Evolutionary conservation across 192 early-diverging fungal genomes (phyloP).

Genomic region (Spizellomyces punctatus): DNA sequence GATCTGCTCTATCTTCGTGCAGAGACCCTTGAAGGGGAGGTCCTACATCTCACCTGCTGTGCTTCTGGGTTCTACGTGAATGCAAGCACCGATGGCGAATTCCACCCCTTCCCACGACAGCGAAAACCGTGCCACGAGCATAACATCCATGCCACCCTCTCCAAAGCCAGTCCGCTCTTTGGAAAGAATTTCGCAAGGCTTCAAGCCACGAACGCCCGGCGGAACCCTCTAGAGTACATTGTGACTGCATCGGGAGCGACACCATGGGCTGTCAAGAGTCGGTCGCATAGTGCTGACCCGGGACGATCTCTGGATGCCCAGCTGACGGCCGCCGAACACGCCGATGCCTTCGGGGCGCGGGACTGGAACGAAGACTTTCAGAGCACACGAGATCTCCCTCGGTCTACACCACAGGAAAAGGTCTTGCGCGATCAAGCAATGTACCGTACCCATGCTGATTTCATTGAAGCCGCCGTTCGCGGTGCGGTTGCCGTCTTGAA

Average conservation of each 20-base stretch:
- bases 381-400: conserved; percentile 82
- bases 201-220: conserved; percentile 60
- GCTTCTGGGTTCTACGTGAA: conserved; percentile 89
- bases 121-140: conserved; percentile 29
- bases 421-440: conserved; percentile 84
- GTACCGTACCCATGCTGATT: conserved; percentile 85
- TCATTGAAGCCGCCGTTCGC: conserved; percentile 85
- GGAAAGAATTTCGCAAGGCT: conserved; percentile 65
- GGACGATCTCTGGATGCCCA: conserved; percentile 67
- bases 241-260: conserved; percentile 66
- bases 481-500: conserved; percentile 85
- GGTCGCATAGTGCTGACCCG: conserved; percentile 59
- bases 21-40: conserved; percentile 82
- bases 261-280: conserved; percentile 78
- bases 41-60: conserved; percentile 81
- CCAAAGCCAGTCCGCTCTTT: conserved; percentile 62
- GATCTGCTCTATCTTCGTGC: conserved; percentile 91
- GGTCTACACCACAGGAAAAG: conserved; percentile 73
- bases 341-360: conserved; percentile 62
- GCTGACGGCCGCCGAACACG: conserved; percentile 56
- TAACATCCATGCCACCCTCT: conserved; percentile 40
- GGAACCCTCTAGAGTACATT: conserved; percentile 81
- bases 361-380: conserved; percentile 99
- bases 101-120: conserved; percentile 37
- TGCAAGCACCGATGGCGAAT: conserved; percentile 63